Percentiles rank a stretch among this genome's conserved stretches.
Conservation (phyloP, 805 yeast genomes). For the Spathaspora arborariae region DNA sequence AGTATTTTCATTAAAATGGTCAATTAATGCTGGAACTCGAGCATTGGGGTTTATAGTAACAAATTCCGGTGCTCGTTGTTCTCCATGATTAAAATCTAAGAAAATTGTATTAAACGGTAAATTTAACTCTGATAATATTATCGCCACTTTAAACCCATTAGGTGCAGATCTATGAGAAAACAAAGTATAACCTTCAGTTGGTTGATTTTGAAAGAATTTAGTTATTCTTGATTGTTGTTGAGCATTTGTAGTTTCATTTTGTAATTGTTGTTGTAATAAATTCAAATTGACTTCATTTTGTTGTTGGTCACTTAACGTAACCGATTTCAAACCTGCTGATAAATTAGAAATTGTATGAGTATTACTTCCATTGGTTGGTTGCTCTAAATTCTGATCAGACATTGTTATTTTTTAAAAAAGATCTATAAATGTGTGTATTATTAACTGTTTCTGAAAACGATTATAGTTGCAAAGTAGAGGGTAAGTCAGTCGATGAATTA, state of each 20-base stretch:
- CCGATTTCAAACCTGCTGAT: constrained; percentile 45
- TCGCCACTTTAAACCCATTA: constrained; percentile 94
- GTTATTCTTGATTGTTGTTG: constrained; percentile 57
- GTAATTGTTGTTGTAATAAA: constrained; percentile 43
- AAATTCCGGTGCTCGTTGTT: constrained; percentile 90
- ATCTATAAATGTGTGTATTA: too few species aligned
- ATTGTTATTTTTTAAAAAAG: neutral
- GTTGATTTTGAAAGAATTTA: constrained; percentile 70
- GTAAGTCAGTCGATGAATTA: too few species aligned
- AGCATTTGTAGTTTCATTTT: constrained; percentile 30
- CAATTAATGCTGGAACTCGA: constrained; percentile 90
- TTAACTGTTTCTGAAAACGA: too few species aligned
- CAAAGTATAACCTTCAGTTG: constrained; percentile 77
- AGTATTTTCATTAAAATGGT: constrained; percentile 75
- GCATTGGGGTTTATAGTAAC: constrained; percentile 95
- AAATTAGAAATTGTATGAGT: constrained; percentile 37
- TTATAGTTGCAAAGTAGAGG: too few species aligned
- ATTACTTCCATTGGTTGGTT: constrained; percentile 6
- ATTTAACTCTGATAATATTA: constrained; percentile 78
- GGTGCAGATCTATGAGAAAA: constrained; percentile 88
- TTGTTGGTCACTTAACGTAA: constrained; percentile 39
- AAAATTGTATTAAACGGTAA: constrained; percentile 76
- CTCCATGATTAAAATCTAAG: constrained; percentile 82
- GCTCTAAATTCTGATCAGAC: constrained; percentile 10
- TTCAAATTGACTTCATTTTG: constrained; percentile 39